Percentiles rank a stretch among this genome's conserved stretches.
phyloP scores from a whole-genome alignment of 495 filamentous ascomycete genomes.

The Daldinia childiae region DNA sequence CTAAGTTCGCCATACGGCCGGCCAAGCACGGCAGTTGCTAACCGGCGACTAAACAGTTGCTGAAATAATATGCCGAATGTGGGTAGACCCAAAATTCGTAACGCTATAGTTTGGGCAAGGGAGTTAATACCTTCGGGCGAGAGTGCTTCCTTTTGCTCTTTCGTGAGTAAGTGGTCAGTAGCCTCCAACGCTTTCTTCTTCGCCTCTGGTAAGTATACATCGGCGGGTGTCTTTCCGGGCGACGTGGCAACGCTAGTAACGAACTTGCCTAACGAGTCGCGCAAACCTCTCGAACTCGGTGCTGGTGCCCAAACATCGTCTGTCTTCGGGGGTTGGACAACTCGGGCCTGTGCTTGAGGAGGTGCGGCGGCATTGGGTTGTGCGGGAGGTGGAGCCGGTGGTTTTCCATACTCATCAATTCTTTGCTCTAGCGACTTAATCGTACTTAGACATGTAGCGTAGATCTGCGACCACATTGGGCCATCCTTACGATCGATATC shows the following conservation, averaged over 20 bases:
- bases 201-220: conserved; percentile 51
- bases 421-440: conserved; percentile 72
- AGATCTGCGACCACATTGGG: conserved; percentile 82
- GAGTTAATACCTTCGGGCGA: conserved; percentile 53
- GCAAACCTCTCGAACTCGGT: conserved; percentile 21
- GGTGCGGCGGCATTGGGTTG: conserved; percentile 44
- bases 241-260: conserved; percentile 66
- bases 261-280: conserved; percentile 59
- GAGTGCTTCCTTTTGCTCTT: conserved; percentile 55
- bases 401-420: conserved; percentile 67
- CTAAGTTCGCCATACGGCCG: conserved; percentile 70
- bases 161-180: conserved; percentile 55
- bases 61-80: conserved; percentile 73
- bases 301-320: conserved; percentile 46
- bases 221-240: conserved; percentile 65
- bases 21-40: conserved; percentile 72
- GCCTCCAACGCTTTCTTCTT: conserved; percentile 49
- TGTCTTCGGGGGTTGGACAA: conserved; percentile 48
- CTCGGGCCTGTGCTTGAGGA: conserved; percentile 40
- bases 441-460: conserved; percentile 69
- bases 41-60: conserved; percentile 69
- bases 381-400: conserved; percentile 47
- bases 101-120: conserved; percentile 41
- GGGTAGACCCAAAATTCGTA: conserved; percentile 59
- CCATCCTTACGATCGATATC: conserved; percentile 87